These are phyloP conservation scores for Yamadazyma paraphyllophila DNA, from an alignment of 805 yeast genomes.

Conservation along the genomic window DNA sequence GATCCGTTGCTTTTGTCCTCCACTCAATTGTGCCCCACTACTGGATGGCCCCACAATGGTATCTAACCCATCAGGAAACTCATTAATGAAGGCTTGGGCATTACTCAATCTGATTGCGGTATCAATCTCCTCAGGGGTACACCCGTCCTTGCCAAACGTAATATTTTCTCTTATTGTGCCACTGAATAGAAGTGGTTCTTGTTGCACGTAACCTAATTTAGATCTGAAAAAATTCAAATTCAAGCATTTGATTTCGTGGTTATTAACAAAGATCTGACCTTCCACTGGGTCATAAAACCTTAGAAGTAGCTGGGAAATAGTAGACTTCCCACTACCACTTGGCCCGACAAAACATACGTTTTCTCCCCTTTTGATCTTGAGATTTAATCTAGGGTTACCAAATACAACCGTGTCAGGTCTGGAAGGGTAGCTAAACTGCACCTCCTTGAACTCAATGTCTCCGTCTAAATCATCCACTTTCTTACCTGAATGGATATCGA, in stretches of 20 bases:
- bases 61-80: constrained; percentile 78
- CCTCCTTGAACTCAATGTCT: constrained; percentile 59
- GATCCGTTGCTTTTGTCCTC: constrained; percentile 93
- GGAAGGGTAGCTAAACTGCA: constrained; percentile 79
- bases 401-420: constrained; percentile 72
- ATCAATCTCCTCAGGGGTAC: constrained; percentile 56
- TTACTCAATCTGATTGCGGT: constrained; percentile 70
- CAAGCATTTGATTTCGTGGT: constrained; percentile 57
- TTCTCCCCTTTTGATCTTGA: constrained; percentile 72
- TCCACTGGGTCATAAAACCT: constrained; percentile 77
- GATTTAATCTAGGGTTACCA: constrained; percentile 35
- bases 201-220: constrained; percentile 86
- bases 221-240: constrained; percentile 72
- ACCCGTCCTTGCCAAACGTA: constrained; percentile 64
- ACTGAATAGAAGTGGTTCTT: constrained; percentile 85
- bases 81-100: constrained; percentile 62
- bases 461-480: constrained; percentile 46
- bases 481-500: constrained; percentile 63
- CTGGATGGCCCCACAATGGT: constrained; percentile 76
- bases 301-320: constrained; percentile 73
- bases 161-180: constrained; percentile 85
- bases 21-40: constrained; percentile 77
- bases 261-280: constrained; percentile 68
- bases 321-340: constrained; percentile 95
- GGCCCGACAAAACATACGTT: constrained; percentile 95